Conservation (phyloP, 1,284 basidiomycete genomes). For the Heterobasidion parviporum region DNA sequence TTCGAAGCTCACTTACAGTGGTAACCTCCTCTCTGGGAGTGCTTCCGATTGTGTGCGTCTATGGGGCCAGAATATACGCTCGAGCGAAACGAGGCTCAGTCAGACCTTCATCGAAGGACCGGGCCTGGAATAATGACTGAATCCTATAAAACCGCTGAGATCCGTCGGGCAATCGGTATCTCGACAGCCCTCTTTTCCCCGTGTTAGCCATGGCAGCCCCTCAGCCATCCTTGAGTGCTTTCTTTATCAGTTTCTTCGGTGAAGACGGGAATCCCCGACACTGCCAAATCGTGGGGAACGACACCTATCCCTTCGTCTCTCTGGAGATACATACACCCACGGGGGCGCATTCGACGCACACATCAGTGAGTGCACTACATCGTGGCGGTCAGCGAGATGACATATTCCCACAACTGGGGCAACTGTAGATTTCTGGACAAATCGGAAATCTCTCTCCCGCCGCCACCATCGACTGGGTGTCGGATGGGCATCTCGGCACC, state of each 20-base stretch:
- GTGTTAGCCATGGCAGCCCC: neutral
- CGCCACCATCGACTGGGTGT: neutral
- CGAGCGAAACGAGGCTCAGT: no score
- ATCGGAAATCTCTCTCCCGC: neutral
- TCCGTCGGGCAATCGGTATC: no score
- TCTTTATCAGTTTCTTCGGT: neutral
- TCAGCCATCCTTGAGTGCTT: neutral
- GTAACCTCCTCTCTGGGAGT: no score
- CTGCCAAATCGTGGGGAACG: neutral
- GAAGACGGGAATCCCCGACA: neutral
- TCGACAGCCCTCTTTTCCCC: neutral
- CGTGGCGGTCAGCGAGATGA: neutral
- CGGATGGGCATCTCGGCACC: neutral
- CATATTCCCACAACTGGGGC: neutral
- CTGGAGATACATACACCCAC: neutral
- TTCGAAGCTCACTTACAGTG: no score
- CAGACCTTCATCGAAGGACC: no score
- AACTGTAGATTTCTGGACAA: neutral
- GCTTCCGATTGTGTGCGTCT: no score
- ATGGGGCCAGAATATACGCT: no score
- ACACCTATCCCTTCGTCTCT: neutral
- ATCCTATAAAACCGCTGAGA: no score
- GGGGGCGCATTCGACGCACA: neutral
- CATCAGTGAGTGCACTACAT: neutral
- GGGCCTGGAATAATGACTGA: no score